These are phyloP conservation scores for Vitis amurensis DNA, from an alignment of 164 flowering plant genomes.

Conservation along the genomic window DNA sequence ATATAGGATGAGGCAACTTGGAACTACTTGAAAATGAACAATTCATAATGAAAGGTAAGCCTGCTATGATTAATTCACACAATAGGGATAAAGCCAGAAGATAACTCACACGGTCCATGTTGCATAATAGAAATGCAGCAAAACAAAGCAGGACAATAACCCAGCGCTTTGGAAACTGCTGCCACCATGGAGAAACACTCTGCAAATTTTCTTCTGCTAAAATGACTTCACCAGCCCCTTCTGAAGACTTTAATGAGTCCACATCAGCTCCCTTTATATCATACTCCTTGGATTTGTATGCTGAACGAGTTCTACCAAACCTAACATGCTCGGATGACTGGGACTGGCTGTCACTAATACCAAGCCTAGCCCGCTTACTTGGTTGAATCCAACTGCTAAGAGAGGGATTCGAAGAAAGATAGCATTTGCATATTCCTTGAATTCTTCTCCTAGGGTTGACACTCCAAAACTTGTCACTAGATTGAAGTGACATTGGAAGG, in stretches of 20 bases:
- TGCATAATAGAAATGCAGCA: conserved; percentile 86
- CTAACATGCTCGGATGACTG: conserved; percentile 31
- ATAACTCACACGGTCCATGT: conserved; percentile 91
- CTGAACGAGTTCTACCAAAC: conserved; percentile 40
- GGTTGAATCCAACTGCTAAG: conserved; percentile 31
- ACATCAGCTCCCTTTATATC: conserved; percentile 51
- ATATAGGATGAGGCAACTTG: no score
- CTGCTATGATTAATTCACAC: no score
- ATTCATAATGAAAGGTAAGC: not conserved
- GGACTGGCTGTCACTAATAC: conserved; percentile 24
- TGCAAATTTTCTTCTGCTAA: conserved; percentile 36
- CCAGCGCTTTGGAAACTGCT: conserved; percentile 92
- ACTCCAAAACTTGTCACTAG: conserved; percentile 14
- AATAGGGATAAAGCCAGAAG: not conserved
- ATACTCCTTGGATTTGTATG: conserved; percentile 71
- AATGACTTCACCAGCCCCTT: conserved; percentile 52
- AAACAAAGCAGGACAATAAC: conserved; percentile 92
- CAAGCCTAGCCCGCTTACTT: conserved; percentile 30
- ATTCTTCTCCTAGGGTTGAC: conserved; percentile 23
- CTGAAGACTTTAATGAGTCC: conserved; percentile 47
- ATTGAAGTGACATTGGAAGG: conserved; percentile 20
- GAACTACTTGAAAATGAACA: not conserved
- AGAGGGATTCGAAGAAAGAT: conserved; percentile 27
- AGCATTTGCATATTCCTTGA: conserved; percentile 33
- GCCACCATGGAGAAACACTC: conserved; percentile 57